These are phyloP conservation scores for Yarrowia sp. DNA, from an alignment of 805 yeast genomes.

Conservation along the genomic window DNA sequence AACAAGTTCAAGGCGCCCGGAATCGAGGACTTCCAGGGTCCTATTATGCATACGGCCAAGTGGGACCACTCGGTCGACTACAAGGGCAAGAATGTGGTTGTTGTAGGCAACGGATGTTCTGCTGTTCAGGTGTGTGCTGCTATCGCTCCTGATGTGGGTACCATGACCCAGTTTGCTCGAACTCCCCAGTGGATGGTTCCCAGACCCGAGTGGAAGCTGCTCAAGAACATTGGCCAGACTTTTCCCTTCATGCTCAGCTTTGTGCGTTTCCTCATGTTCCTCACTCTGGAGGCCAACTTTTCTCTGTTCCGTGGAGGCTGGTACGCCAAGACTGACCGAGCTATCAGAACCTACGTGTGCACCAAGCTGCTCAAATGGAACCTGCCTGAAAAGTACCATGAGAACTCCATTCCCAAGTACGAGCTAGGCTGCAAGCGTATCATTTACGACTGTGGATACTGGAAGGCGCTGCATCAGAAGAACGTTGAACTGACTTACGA, in stretches of 20 bases:
- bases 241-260: conserved; percentile 17
- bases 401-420: conserved; percentile 28
- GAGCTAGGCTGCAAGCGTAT: conserved; percentile 30
- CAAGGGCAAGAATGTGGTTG: conserved; percentile 31
- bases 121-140: conserved; percentile 31
- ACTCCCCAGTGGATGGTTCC: conserved; percentile 31
- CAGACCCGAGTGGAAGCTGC: conserved; percentile 24
- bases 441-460: conserved; percentile 30
- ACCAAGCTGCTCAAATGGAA: background rate
- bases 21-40: conserved; percentile 26
- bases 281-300: conserved; percentile 26
- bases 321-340: background rate
- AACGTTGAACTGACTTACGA: conserved; percentile 29
- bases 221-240: background rate
- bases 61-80: conserved; percentile 27
- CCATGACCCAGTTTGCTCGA: conserved; percentile 30
- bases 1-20: conserved; percentile 16
- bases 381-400: conserved; percentile 7
- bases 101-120: conserved; percentile 32
- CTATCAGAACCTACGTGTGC: background rate
- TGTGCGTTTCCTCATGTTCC: conserved; percentile 27
- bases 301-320: conserved; percentile 27
- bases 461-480: conserved; percentile 25
- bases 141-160: conserved; percentile 28
- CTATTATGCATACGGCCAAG: conserved; percentile 27